These are phyloP conservation scores for Hygrophoropsis aurantiaca DNA, from an alignment of 768 basidiomycete genomes.

Conservation along the genomic window DNA sequence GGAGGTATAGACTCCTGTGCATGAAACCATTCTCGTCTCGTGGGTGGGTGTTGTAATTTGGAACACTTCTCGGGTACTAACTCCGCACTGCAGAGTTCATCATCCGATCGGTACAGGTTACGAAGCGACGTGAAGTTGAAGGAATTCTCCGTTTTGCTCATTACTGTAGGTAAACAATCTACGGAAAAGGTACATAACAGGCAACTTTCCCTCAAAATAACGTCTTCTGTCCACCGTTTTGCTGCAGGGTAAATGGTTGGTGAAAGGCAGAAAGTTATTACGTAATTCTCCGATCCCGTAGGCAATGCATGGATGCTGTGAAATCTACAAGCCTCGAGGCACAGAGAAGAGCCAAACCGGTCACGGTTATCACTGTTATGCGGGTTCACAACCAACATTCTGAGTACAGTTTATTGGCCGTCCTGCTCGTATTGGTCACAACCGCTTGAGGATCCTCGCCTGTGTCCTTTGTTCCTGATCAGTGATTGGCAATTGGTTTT, in stretches of 20 bases:
- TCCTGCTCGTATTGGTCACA: no score
- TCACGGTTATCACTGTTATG: no score
- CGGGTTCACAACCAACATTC: no score
- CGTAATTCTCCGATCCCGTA: conserved; percentile 29
- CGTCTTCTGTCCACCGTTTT: not conserved
- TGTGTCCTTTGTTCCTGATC: no score
- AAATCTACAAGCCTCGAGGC: no score
- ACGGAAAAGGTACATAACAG: not conserved
- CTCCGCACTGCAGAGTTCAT: conserved; percentile 26
- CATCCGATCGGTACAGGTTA: conserved; percentile 24
- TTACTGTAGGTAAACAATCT: conserved; percentile 2
- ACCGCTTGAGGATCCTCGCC: no score
- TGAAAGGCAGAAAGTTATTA: conserved; percentile 19
- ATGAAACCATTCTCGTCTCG: conserved; percentile 32
- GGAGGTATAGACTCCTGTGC: conserved; percentile 28
- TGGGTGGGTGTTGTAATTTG: conserved; percentile 30
- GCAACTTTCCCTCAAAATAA: conserved; percentile 10
- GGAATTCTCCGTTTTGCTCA: conserved; percentile 10
- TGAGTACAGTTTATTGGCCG: no score
- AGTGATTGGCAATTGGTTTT: no score
- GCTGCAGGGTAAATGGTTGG: not conserved
- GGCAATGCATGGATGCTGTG: conserved; percentile 13
- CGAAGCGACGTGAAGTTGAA: conserved; percentile 25
- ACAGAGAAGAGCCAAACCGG: no score
- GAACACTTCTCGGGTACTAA: conserved; percentile 28